These are phyloP conservation scores for Penicillium cinerascens DNA, from an alignment of 495 filamentous ascomycete genomes.

Conservation along the genomic window DNA sequence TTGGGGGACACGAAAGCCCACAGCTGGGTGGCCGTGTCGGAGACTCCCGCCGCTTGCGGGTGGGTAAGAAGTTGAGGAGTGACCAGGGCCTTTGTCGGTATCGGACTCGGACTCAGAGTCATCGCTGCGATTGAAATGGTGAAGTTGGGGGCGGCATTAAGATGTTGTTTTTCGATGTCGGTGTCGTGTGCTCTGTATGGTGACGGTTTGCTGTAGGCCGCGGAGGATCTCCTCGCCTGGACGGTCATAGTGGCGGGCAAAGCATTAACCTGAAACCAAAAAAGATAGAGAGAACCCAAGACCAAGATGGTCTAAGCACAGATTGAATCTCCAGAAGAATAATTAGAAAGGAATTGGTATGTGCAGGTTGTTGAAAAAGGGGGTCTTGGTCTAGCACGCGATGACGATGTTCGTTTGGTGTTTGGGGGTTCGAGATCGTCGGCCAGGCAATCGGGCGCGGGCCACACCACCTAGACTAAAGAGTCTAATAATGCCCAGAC, in stretches of 20 bases:
- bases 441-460: constrained; percentile 23
- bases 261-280: too few species aligned
- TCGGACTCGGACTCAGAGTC: constrained; percentile 20
- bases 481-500: too few species aligned
- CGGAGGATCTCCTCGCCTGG: constrained; percentile 35
- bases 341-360: background rate
- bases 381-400: too few species aligned
- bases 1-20: constrained; percentile 53
- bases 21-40: constrained; percentile 35
- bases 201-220: constrained; percentile 28
- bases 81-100: constrained; percentile 22
- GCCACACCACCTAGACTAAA: too few species aligned
- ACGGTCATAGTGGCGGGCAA: constrained; percentile 33
- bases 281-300: too few species aligned
- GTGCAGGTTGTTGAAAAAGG: too few species aligned
- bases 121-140: constrained; percentile 24
- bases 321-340: constrained; percentile 11
- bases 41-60: constrained; percentile 55
- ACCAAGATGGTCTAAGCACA: too few species aligned
- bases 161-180: constrained; percentile 39
- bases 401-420: too few species aligned
- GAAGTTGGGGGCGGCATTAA: constrained; percentile 20
- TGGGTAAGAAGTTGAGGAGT: constrained; percentile 44
- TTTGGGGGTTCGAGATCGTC: constrained; percentile 24
- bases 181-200: constrained; percentile 19